A percentile compares a stretch with the other conserved stretches of the same genome.
phyloP scores from a whole-genome alignment of 208 protist species.

The Leishmania mexicana region DNA sequence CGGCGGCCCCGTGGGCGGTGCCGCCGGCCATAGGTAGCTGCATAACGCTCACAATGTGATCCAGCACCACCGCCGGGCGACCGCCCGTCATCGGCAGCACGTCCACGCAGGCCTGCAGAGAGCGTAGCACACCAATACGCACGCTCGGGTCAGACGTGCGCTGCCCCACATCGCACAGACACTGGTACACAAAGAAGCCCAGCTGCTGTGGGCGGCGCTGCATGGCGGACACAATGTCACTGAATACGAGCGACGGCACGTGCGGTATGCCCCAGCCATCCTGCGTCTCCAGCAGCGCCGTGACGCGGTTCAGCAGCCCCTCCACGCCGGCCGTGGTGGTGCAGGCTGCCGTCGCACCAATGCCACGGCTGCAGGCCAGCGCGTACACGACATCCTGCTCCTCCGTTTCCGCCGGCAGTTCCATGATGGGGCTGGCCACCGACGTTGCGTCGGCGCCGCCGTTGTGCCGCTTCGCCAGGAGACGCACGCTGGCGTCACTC shows the following conservation, averaged over 20 bases:
- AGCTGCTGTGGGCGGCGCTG: conserved; percentile 62
- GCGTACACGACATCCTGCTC: conserved; percentile 42
- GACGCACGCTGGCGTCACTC: conserved; percentile 18
- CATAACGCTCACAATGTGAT: conserved; percentile 34
- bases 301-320: conserved; percentile 43
- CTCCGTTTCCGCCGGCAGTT: conserved; percentile 38
- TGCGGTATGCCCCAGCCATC: conserved; percentile 50
- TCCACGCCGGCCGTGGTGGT: conserved; percentile 59
- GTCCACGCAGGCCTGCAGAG: conserved; percentile 52
- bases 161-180: conserved; percentile 42
- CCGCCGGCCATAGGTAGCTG: conserved; percentile 16
- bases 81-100: conserved; percentile 64
- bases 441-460: conserved; percentile 10
- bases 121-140: conserved; percentile 51
- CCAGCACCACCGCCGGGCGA: conserved; percentile 45
- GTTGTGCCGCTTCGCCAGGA: conserved; percentile 21
- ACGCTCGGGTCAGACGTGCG: conserved; percentile 30
- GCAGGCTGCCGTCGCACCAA: conserved; percentile 60
- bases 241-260: conserved; percentile 59
- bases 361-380: conserved; percentile 47
- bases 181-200: conserved; percentile 66
- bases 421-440: conserved; percentile 25
- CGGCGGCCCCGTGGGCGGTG: conserved; percentile 1
- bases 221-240: conserved; percentile 52
- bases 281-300: conserved; percentile 48